phyloP scores from a whole-genome alignment of 305 asterid species.

The Withania somnifera region DNA sequence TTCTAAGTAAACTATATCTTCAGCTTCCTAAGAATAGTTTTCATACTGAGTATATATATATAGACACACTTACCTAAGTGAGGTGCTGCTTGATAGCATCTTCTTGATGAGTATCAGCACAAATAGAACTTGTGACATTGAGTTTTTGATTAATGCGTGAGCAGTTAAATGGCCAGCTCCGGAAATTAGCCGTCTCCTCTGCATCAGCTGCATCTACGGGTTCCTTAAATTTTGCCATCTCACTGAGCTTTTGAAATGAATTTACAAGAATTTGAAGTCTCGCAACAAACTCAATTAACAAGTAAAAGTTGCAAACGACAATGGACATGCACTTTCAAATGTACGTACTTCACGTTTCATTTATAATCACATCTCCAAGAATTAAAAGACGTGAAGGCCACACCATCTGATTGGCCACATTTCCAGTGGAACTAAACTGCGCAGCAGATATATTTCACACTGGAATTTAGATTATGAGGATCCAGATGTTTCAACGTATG shows the following conservation, averaged over 20 bases:
- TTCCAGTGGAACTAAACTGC: constrained; percentile 53
- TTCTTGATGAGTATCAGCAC: neutral
- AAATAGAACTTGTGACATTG: neutral
- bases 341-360: constrained; percentile 75
- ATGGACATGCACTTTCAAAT: constrained; percentile 76
- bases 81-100: neutral
- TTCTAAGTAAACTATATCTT: neutral
- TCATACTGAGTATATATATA: neutral
- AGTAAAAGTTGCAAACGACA: constrained; percentile 70
- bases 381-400: constrained; percentile 90
- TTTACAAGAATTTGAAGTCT: constrained; percentile 74
- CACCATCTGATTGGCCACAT: constrained; percentile 44
- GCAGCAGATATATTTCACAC: constrained; percentile 20
- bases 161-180: too few species aligned
- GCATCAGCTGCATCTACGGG: constrained; percentile 13
- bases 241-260: constrained; percentile 56
- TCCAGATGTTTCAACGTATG: constrained; percentile 26
- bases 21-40: too few species aligned
- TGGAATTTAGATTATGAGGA: constrained; percentile 28
- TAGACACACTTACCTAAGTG: neutral
- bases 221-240: constrained; percentile 62
- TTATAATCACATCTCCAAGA: constrained; percentile 46
- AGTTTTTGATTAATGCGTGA: too few species aligned
- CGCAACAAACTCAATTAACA: constrained; percentile 85
- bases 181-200: constrained; percentile 14